A percentile compares a stretch with the other conserved stretches of the same genome.
Conservation (phyloP, 108 stramenopile species). For the Cyclotella sp. region DNA sequence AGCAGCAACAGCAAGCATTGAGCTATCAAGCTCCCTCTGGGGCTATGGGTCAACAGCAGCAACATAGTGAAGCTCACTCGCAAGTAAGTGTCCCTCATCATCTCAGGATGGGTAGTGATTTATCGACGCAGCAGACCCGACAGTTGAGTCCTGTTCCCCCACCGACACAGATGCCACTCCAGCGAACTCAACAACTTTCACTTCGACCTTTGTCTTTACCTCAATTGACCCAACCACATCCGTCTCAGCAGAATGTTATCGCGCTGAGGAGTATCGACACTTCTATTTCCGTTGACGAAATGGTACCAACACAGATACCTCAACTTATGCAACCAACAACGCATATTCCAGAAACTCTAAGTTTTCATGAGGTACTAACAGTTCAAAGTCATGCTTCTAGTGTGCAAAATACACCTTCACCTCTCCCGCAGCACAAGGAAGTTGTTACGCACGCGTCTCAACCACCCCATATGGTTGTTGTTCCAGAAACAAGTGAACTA, state of each 20-base stretch:
- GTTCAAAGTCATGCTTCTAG: slow-evolving; percentile 6
- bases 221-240: slow-evolving; percentile 36
- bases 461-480: slow-evolving; percentile 22
- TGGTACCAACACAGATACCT: neutral
- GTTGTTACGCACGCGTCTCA: neutral
- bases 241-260: slow-evolving; percentile 12
- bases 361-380: neutral
- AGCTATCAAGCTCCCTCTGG: slow-evolving; percentile 9
- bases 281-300: neutral
- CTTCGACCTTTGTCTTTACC: slow-evolving; percentile 37
- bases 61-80: slow-evolving; percentile 39
- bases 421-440: slow-evolving; percentile 14
- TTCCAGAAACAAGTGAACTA: slow-evolving; percentile 10
- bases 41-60: slow-evolving; percentile 13
- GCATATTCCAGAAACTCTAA: neutral
- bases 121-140: slow-evolving; percentile 31
- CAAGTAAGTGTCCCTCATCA: slow-evolving; percentile 28
- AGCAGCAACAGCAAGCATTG: slow-evolving; percentile 22
- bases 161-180: slow-evolving; percentile 16
- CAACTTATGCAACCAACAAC: slow-evolving; percentile 1
- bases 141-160: slow-evolving; percentile 35
- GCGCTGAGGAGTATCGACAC: slow-evolving; percentile 27
- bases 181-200: slow-evolving; percentile 13
- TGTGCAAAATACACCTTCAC: neutral
- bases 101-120: slow-evolving; percentile 24